Evolutionary conservation across 306 rosid species (phyloP), one percentile per base, ranked within the genome.

Genomic region (Casuarina equisetifolia): DNA sequence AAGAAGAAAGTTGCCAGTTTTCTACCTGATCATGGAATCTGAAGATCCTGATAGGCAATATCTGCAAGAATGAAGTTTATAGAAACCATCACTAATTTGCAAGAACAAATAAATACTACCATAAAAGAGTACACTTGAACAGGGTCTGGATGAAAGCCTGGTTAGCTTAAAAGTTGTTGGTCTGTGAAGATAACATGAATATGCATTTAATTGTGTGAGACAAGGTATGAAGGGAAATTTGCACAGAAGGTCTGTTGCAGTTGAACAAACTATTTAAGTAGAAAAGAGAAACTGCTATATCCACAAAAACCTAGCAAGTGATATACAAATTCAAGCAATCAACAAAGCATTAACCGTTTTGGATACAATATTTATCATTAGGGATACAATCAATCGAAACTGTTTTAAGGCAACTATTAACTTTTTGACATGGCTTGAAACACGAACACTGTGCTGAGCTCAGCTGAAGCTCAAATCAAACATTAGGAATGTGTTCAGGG

Each of bases 21-120:
- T 78, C 52, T 82, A 96, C 99, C 99, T 96, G 88, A 96, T 96
- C 99, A 96, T 96, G 71, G 99, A 96, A 83, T 96, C 99, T 32
- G 99, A 96, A 72, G 99, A 96, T 85, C 99, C 99, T 52, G 99
- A 96, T 76, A 96, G 85, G 84, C 99, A 96, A 82, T 80, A 86
- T 86, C 99, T 96, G 92, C 78, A 87, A 76, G 51, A 85, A 70
- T 40, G 52, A 78, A 75, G 68, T 54, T 78, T 51, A 62, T 55
- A 79, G 42, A 52, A 77, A 78, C 2, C 51, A 69, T 85, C 6
- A 76, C 66, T 55, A 58, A 45, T 70, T 53, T 58, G 50, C 71
- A 46, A 57, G 15, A 36, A n/a, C 12, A 42, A 66, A 74, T 25
- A 55, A 53, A 62, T 66, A 73, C 3, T 13, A 74, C 16, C 17